Evolutionary conservation across 2,329 filamentous ascomycete species (phyloP).

Genomic region (Elsinoe arachidis): DNA sequence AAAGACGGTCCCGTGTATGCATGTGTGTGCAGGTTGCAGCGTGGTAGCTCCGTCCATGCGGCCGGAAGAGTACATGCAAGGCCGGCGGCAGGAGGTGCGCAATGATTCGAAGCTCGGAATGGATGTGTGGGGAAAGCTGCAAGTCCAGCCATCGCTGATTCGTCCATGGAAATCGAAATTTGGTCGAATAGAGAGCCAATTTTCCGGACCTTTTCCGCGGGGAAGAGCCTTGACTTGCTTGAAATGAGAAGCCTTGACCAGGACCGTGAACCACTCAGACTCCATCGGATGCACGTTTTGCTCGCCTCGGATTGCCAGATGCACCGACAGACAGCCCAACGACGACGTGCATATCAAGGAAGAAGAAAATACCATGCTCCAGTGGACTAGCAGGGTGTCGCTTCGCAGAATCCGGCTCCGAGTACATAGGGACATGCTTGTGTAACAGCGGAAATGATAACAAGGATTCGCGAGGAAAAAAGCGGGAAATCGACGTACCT

Average conservation of each 20-base stretch:
- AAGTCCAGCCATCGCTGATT: neutral
- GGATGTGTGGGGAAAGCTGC: constrained; percentile 6
- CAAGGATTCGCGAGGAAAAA: neutral
- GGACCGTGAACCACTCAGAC: neutral
- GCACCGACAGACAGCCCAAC: neutral
- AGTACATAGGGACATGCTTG: constrained; percentile 9
- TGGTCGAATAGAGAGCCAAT: neutral
- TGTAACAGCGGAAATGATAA: constrained; percentile 1
- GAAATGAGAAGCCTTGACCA: neutral
- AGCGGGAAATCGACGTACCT: constrained; percentile 57
- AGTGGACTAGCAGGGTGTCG: neutral
- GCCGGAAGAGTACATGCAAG: neutral
- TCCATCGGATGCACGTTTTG: constrained; percentile 4
- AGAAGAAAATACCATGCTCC: neutral
- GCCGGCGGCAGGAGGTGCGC: constrained; percentile 3
- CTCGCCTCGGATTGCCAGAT: constrained; percentile 1
- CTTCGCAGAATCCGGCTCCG: neutral
- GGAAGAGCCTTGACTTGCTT: constrained; percentile 1
- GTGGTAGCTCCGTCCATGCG: constrained; percentile 1
- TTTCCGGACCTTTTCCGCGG: constrained; percentile 1
- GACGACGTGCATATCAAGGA: constrained; percentile 3
- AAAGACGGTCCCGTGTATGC: neutral
- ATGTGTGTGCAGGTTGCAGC: neutral
- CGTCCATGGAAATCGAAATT: neutral
- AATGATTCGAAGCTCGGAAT: constrained; percentile 1